Evolutionary conservation across 2,329 filamentous ascomycete species (phyloP).

Genomic region (Fusarium metavorans): DNA sequence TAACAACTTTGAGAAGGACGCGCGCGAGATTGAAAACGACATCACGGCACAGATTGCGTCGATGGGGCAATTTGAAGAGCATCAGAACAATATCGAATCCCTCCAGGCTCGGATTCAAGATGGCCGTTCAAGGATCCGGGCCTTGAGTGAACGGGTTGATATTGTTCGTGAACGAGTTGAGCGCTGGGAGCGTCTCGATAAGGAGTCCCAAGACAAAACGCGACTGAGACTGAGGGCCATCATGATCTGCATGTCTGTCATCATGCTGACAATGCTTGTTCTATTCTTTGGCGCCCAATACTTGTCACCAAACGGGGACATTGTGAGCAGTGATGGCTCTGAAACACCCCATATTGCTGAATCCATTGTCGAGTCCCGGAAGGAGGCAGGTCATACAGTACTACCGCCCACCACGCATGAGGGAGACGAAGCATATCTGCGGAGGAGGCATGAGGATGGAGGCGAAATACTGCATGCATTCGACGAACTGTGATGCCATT

Average conservation of each 20-base stretch:
- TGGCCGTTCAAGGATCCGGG: conserved; percentile 70
- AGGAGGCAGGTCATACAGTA: conserved; percentile 37
- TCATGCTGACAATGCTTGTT: conserved; percentile 62
- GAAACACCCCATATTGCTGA: conserved; percentile 34
- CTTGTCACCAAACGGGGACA: conserved; percentile 21
- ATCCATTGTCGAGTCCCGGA: conserved; percentile 38
- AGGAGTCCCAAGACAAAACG: conserved; percentile 76
- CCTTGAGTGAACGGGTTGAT: conserved; percentile 73
- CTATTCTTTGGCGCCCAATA: conserved; percentile 51
- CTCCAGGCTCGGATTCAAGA: conserved; percentile 72
- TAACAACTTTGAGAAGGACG: conserved; percentile 69
- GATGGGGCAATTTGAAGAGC: conserved; percentile 72
- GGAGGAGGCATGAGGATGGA: conserved; percentile 44
- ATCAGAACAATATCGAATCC: conserved; percentile 71
- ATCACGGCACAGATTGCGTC: conserved; percentile 69
- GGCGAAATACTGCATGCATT: conserved; percentile 57
- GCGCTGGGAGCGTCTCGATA: conserved; percentile 74
- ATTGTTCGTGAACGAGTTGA: conserved; percentile 73
- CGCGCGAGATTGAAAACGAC: conserved; percentile 69
- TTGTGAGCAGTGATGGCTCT: conserved; percentile 14
- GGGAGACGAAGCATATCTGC: conserved; percentile 39
- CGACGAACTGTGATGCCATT: conserved; percentile 57
- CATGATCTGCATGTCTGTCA: conserved; percentile 69
- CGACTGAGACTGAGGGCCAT: conserved; percentile 70
- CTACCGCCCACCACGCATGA: conserved; percentile 36